Conservation (phyloP, 1,284 basidiomycete species). For the Sporisorium reilianum region DNA sequence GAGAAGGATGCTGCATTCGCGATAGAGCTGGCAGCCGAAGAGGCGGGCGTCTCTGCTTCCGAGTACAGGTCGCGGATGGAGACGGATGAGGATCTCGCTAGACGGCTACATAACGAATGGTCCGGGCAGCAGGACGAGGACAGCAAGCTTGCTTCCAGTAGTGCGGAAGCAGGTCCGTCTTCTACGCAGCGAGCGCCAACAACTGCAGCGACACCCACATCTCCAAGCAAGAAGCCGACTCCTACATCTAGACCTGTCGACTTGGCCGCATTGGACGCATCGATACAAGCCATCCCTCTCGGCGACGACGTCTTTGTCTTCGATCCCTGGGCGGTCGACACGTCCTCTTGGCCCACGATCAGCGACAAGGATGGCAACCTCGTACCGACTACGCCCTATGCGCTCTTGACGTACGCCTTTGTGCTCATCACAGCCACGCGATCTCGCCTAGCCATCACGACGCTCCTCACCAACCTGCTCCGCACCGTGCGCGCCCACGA, state of each 20-base stretch:
- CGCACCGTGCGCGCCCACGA: constrained; percentile 79
- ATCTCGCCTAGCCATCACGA: constrained; percentile 83
- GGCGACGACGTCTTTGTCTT: constrained; percentile 68
- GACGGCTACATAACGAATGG: constrained; percentile 44
- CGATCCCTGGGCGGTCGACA: constrained; percentile 55
- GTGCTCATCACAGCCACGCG: constrained; percentile 80
- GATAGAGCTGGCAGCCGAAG: constrained; percentile 40
- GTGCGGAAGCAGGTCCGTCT: neutral
- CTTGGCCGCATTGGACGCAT: constrained; percentile 47
- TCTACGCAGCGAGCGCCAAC: neutral
- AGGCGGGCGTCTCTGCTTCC: constrained; percentile 21
- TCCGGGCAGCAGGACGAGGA: constrained; percentile 8
- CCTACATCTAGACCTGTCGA: constrained; percentile 28
- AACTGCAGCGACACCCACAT: constrained; percentile 1
- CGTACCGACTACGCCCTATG: constrained; percentile 76
- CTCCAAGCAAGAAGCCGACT: constrained; percentile 10
- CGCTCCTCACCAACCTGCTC: constrained; percentile 83
- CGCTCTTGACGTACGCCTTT: constrained; percentile 83
- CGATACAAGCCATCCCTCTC: constrained; percentile 58
- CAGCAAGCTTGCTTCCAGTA: neutral
- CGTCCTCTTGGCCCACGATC: constrained; percentile 52
- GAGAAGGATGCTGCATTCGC: constrained; percentile 44
- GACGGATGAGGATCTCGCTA: constrained; percentile 49
- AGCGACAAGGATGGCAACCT: constrained; percentile 20
- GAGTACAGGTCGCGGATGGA: constrained; percentile 25